Percentiles rank a stretch among this genome's conserved stretches.
These are phyloP conservation scores for Sporothrix phasma DNA, from an alignment of 2,329 filamentous ascomycete species.

Conservation along the genomic window DNA sequence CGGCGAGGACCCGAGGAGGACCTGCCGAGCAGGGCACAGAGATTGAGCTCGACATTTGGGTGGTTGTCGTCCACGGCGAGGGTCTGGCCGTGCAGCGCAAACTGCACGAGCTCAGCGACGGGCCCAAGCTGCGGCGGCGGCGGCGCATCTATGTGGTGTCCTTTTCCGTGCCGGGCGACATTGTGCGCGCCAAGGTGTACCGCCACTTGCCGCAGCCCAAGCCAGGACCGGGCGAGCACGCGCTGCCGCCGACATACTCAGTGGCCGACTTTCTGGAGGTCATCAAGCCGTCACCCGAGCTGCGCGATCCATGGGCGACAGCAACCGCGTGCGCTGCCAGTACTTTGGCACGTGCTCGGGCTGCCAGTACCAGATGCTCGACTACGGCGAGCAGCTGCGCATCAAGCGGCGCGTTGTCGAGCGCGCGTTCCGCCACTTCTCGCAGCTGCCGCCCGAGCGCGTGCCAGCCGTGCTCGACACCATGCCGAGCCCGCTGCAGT, in stretches of 20 bases:
- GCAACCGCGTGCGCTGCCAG: slow-evolving; percentile 64
- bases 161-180: slow-evolving; percentile 80
- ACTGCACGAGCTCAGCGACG: slow-evolving; percentile 23
- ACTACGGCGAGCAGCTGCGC: slow-evolving; percentile 73
- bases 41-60: slow-evolving; percentile 69
- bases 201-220: slow-evolving; percentile 50
- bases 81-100: slow-evolving; percentile 58
- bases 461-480: slow-evolving; percentile 73
- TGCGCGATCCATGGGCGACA: slow-evolving; percentile 51
- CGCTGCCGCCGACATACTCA: slow-evolving; percentile 47
- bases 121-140: slow-evolving; percentile 29
- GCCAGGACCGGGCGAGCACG: background rate
- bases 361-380: slow-evolving; percentile 96
- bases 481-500: slow-evolving; percentile 81
- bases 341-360: slow-evolving; percentile 86
- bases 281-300: slow-evolving; percentile 48
- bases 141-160: slow-evolving; percentile 72
- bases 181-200: slow-evolving; percentile 66
- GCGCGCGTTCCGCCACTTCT: slow-evolving; percentile 88
- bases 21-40: slow-evolving; percentile 59
- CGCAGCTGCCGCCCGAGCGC: slow-evolving; percentile 62
- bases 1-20: slow-evolving; percentile 17
- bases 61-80: slow-evolving; percentile 83
- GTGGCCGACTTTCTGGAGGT: slow-evolving; percentile 76
- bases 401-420: slow-evolving; percentile 82